A percentile compares a stretch with the other conserved stretches of the same genome.
These are phyloP conservation scores for Gelatoporia subvermispora DNA, from an alignment of 768 basidiomycete species.

Conservation along the genomic window DNA sequence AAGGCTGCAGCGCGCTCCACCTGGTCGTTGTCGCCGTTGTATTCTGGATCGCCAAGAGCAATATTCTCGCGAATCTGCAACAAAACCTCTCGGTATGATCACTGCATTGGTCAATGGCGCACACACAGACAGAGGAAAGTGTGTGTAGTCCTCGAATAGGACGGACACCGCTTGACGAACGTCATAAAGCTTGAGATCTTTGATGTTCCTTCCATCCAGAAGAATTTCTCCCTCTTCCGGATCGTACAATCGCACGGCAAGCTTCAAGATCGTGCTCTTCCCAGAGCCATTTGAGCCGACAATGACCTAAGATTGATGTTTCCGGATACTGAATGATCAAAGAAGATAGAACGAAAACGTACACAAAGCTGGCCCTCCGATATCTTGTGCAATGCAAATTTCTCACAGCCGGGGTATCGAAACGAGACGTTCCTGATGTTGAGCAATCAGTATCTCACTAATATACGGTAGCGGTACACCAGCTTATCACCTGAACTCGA, in stretches of 20 bases:
- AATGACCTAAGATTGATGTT: conserved; percentile 45
- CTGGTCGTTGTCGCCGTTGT: conserved; percentile 48
- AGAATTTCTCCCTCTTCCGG: conserved; percentile 63
- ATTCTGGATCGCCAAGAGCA: conserved; percentile 60
- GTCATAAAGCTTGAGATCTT: conserved; percentile 55
- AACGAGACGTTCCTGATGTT: conserved; percentile 76
- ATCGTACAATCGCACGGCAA: conserved; percentile 69
- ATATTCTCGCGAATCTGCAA: conserved; percentile 73
- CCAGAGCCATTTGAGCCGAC: conserved; percentile 76
- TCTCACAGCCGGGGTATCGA: conserved; percentile 50
- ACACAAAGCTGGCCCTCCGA: conserved; percentile 76
- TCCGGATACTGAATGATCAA: not conserved
- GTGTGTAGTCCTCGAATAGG: conserved; percentile 78
- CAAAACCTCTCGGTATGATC: not conserved
- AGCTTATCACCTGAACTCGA: conserved; percentile 50
- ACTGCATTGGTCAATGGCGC: not conserved
- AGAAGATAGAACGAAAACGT: conserved; percentile 18
- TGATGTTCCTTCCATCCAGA: conserved; percentile 61
- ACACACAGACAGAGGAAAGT: conserved; percentile 72
- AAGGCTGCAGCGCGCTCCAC: conserved; percentile 62
- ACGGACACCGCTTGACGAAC: conserved; percentile 63
- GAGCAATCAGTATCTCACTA: conserved; percentile 17
- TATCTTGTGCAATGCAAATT: conserved; percentile 51
- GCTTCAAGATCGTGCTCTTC: conserved; percentile 77
- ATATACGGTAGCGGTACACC: not conserved